Evolutionary conservation across 192 early-diverging fungal species (phyloP).

Genomic region (Entomortierella parvispora): DNA sequence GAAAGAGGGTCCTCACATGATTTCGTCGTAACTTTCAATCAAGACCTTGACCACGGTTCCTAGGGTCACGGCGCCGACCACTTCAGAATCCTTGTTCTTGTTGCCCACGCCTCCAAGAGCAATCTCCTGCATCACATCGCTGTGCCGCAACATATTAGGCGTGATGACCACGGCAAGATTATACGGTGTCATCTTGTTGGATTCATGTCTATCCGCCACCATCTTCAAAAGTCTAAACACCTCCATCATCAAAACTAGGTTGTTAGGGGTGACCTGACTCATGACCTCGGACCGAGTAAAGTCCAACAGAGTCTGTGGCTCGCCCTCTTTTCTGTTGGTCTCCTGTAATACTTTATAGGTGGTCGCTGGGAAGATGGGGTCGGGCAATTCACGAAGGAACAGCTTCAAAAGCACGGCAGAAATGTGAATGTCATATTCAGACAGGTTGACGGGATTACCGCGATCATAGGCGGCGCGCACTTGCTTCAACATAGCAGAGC

Average conservation of each 20-base stretch:
- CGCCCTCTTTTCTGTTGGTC: slow-evolving; percentile 15
- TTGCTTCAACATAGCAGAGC: slow-evolving; percentile 70
- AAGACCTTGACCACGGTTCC: slow-evolving; percentile 41
- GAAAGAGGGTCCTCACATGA: slow-evolving; percentile 36
- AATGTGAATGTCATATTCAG: slow-evolving; percentile 79
- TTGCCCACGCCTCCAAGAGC: slow-evolving; percentile 21
- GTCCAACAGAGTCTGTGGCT: slow-evolving; percentile 55
- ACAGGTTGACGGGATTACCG: slow-evolving; percentile 66
- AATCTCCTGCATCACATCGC: slow-evolving; percentile 51
- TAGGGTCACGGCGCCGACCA: slow-evolving; percentile 24
- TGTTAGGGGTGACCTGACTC: slow-evolving; percentile 57
- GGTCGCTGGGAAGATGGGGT: slow-evolving; percentile 72
- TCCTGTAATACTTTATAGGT: slow-evolving; percentile 66
- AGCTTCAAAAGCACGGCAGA: slow-evolving; percentile 85
- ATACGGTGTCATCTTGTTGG: slow-evolving; percentile 86
- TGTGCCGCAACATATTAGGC: slow-evolving; percentile 80
- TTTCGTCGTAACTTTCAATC: slow-evolving; percentile 42
- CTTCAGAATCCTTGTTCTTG: neutral
- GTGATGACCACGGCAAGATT: slow-evolving; percentile 89
- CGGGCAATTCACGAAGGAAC: slow-evolving; percentile 85
- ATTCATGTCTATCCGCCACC: slow-evolving; percentile 70
- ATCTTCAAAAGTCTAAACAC: slow-evolving; percentile 78
- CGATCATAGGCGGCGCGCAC: slow-evolving; percentile 69
- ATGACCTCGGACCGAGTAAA: slow-evolving; percentile 51
- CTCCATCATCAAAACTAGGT: slow-evolving; percentile 64